Evolutionary conservation across 305 asterid genomes (phyloP), one percentile per base, ranked within the genome.

Genomic region (Solanum aculeatissimum): DNA sequence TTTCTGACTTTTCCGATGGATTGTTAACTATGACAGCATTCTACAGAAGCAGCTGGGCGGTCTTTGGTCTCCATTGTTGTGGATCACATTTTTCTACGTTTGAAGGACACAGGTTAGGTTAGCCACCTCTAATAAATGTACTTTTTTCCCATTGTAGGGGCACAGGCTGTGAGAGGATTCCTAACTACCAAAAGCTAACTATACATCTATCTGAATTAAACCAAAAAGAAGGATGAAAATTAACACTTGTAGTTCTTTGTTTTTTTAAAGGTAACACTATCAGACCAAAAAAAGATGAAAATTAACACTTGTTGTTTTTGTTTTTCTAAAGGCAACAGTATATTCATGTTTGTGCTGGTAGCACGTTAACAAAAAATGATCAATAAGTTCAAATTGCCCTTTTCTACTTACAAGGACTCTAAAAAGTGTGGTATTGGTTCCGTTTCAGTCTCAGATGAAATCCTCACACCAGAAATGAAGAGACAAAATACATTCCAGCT

Each of bases 21-120:
- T 53, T 78, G 83, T 53, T 70, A 70, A 83, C 70, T 70, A 23
- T 42, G 70, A 84, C 98, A 95, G 99, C 92, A 90, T 83, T 91
- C 95, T 85, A 87, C 95, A 72, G 99, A 95, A 91, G 96, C 98
- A 86, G 99, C 99, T 51, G 99, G 99, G 49, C 95, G 98, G 78
- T 94, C 98, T 85, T 81, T 97, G 84, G 99, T 97, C 81, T 97
- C 98, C 62, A 82, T 95, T 82, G 78, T 91, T 85, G 97, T 95
- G 89, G 99, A 97, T 88, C 99, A 97, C 91, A 91, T 97, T 87
- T 97, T 97, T 90, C 93, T 97, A 86, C 92, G 99, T 91, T 90
- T 97, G 80, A 97, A 93, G 90, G 99, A 97, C 91, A 88, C 93
- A 88, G 99, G 99, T 97, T 84, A 87, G 97, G 86, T 88, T 87